Conservation (phyloP, 2,329 filamentous ascomycete genomes). For the Dactylellina cionopaga region DNA sequence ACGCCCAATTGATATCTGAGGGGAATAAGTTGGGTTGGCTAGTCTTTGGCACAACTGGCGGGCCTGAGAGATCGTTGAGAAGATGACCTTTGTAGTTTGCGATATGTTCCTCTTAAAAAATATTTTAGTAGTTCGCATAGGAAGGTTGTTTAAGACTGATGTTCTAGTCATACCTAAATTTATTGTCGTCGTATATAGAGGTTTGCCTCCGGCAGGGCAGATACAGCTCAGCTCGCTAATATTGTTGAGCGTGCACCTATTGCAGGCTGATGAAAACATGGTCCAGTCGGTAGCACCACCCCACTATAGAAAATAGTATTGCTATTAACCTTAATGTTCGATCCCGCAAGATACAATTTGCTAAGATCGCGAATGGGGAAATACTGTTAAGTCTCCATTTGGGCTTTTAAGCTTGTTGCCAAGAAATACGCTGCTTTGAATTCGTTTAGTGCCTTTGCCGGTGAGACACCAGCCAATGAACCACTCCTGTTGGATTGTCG, state of each 20-base stretch:
- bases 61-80: conserved; percentile 12
- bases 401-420: background rate
- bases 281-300: background rate
- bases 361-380: background rate
- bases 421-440: conserved; percentile 18
- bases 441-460: background rate
- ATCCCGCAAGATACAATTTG: background rate
- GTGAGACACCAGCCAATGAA: conserved; percentile 23
- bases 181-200: conserved; percentile 1
- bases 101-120: conserved; percentile 10
- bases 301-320: background rate
- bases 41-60: background rate
- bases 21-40: background rate
- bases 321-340: background rate
- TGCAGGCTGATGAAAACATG: background rate
- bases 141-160: background rate
- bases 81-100: conserved; percentile 8
- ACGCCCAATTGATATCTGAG: conserved; percentile 3
- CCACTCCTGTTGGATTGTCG: conserved; percentile 17
- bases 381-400: conserved; percentile 16
- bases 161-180: conserved; percentile 20
- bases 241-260: conserved; percentile 9
- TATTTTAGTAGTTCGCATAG: background rate
- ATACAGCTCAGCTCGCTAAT: conserved; percentile 20
- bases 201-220: background rate